Base-by-base conservation (phyloP, 1,284 basidiomycete genomes). In the Ceratobasidium papillatum region DNA sequence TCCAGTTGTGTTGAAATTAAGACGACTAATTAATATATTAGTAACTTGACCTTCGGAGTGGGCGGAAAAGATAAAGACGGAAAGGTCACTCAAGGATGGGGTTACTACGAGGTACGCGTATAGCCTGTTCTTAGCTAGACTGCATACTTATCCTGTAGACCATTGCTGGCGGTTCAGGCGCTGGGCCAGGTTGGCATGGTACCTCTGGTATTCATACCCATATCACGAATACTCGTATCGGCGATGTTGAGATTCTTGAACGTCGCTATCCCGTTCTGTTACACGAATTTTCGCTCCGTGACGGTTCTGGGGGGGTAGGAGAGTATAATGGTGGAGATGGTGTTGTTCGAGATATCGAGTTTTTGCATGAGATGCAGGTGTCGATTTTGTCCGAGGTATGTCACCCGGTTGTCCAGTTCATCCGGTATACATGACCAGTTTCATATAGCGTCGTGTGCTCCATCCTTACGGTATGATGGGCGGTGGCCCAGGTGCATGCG, bases 211-310 rank as follows among this genome's bases (percentile, higher is more conserved):
- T 94, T 5, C 93, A 94, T 79, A 93, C 91, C 1, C 94, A 96
- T 80, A 98, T 98, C 82, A 98, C 96, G 3, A 98, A 98, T 83
- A 97, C 95, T 19, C 89, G 94, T 17, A 95, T 95, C 77, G 94
- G 94, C 22, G 96, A 98, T 78, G 91, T 95, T 22, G 96, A 98
- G 81, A 94, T 97, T 80, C 87, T 98, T 64, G 95, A 98, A 83
- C 87, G 95, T 58, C 89, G 95, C 45, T 96, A 95, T 81, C 95
- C 96, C 0, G 91, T 98, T 12, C 85, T 98, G 78, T 80, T 98
- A 30, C 92, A 94, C 79, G 81, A 89, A 78, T 98, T 98, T 82
- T 91, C 91, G 17, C 82, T 97, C 73, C 88, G 96, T 9, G 82
- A 87, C 19, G 91, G 88, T 27, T 94, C 92, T 0, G 95, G 89